Evolutionary conservation across 306 rosid genomes (phyloP).

Genomic region (Styphnolobium japonicum): DNA sequence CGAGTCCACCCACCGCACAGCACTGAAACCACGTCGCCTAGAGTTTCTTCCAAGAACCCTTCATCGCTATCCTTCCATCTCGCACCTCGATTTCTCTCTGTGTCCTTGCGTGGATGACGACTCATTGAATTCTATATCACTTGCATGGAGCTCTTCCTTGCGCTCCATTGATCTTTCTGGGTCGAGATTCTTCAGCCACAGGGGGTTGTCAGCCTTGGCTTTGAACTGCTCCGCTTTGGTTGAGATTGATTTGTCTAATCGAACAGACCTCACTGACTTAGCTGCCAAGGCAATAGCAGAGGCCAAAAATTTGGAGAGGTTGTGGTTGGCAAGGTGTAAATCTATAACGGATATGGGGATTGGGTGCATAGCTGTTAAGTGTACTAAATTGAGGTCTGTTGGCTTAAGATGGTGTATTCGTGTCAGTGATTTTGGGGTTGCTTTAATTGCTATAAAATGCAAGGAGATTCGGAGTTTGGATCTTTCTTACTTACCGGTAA

Average conservation of each 20-base stretch:
- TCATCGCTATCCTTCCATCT: constrained; percentile 41
- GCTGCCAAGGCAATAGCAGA: constrained; percentile 51
- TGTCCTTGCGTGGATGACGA: constrained; percentile 54
- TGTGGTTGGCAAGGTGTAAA: constrained; percentile 65
- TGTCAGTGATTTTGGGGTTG: constrained; percentile 65
- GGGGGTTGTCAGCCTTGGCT: constrained; percentile 49
- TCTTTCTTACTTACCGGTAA: constrained; percentile 81
- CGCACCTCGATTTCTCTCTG: constrained; percentile 57
- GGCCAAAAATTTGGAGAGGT: constrained; percentile 63
- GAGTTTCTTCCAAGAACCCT: constrained; percentile 37
- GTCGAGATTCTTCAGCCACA: constrained; percentile 47
- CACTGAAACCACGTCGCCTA: constrained; percentile 62
- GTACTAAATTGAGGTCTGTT: constrained; percentile 50
- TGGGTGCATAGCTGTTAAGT: constrained; percentile 69
- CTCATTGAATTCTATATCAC: constrained; percentile 35
- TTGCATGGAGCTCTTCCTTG: constrained; percentile 26
- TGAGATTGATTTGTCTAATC: constrained; percentile 64
- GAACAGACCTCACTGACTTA: constrained; percentile 51
- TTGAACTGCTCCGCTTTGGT: constrained; percentile 43
- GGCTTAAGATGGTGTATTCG: constrained; percentile 65
- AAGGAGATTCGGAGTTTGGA: constrained; percentile 58
- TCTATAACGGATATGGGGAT: constrained; percentile 72
- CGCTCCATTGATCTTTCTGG: constrained; percentile 52
- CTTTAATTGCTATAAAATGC: constrained; percentile 68
- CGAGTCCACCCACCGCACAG: constrained; percentile 58